Conservation (phyloP, 1,139 yeast genomes). For the Yamadazyma oceani region DNA sequence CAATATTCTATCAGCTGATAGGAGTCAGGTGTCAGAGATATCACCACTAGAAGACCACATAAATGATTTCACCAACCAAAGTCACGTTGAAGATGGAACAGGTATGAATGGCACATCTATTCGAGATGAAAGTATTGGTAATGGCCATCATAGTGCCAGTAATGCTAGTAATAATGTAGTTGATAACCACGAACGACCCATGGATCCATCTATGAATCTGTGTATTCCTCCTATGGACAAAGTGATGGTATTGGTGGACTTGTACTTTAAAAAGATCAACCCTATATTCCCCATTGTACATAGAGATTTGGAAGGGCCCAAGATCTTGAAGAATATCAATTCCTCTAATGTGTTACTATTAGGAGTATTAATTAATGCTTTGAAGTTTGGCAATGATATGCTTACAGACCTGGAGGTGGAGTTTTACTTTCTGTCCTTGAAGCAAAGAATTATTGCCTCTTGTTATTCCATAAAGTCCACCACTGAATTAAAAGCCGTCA, state of each 20-base stretch:
- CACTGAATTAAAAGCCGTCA: conserved; percentile 24
- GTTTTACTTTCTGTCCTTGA: conserved; percentile 10
- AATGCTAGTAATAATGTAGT: not conserved
- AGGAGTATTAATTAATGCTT: conserved; percentile 13
- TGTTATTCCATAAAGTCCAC: conserved; percentile 23
- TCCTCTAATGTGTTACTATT: conserved; percentile 10
- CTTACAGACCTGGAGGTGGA: conserved; percentile 9
- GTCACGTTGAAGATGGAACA: no score
- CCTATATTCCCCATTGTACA: conserved; percentile 19
- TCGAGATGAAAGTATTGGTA: no score
- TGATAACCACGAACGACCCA: not conserved
- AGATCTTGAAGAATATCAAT: conserved; percentile 7
- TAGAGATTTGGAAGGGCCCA: conserved; percentile 9
- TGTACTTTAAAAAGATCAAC: conserved; percentile 15
- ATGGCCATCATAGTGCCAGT: no score
- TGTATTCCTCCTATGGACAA: conserved; percentile 13
- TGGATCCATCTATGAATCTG: not conserved
- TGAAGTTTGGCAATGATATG: conserved; percentile 8
- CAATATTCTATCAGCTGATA: not conserved
- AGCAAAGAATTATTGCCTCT: conserved; percentile 18
- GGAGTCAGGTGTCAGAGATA: conserved; percentile 1
- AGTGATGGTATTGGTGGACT: conserved; percentile 12
- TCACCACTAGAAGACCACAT: conserved; percentile 1
- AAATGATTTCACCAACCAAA: conserved; percentile 1
- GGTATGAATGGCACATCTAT: no score